These are phyloP conservation scores for Aulographum hederae DNA, from an alignment of 2,329 filamentous ascomycete species.

Conservation along the genomic window DNA sequence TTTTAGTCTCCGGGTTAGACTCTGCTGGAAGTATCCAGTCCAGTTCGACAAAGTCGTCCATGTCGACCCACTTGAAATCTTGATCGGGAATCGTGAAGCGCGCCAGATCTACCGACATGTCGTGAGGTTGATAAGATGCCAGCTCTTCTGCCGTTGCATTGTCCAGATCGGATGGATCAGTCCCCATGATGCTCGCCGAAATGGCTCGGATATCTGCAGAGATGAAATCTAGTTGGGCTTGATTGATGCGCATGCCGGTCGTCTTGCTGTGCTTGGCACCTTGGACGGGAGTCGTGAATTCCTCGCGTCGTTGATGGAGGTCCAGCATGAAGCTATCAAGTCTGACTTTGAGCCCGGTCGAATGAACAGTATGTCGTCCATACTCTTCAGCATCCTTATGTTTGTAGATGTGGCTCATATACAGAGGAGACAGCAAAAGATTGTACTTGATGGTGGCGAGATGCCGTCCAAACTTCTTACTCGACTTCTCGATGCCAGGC, in stretches of 20 bases:
- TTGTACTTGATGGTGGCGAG: slow-evolving; percentile 98
- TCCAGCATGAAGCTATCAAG: slow-evolving; percentile 97
- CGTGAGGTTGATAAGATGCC: slow-evolving; percentile 34
- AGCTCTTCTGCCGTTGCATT: slow-evolving; percentile 43
- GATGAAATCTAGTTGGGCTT: slow-evolving; percentile 80
- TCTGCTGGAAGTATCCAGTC: slow-evolving; percentile 91
- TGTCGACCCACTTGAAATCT: slow-evolving; percentile 93
- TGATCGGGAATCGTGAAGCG: slow-evolving; percentile 91
- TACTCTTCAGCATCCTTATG: slow-evolving; percentile 91
- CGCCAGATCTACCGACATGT: slow-evolving; percentile 45
- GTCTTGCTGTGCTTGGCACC: slow-evolving; percentile 61
- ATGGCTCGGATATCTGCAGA: slow-evolving; percentile 85
- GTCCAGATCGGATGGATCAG: slow-evolving; percentile 58
- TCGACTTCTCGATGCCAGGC: slow-evolving; percentile 77
- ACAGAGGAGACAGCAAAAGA: slow-evolving; percentile 74
- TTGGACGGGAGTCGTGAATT: slow-evolving; percentile 68
- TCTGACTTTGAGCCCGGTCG: slow-evolving; percentile 89
- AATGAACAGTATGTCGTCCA: slow-evolving; percentile 59
- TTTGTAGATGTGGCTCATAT: slow-evolving; percentile 94
- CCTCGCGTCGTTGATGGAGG: slow-evolving; percentile 81
- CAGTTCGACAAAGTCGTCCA: slow-evolving; percentile 97
- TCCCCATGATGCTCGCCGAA: slow-evolving; percentile 73
- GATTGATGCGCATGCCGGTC: slow-evolving; percentile 88
- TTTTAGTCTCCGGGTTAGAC: slow-evolving; percentile 81
- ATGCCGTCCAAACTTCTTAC: slow-evolving; percentile 95